Evolutionary conservation across 176 grass and related monocot species (phyloP).

Genomic region (Oryza meyeriana): DNA sequence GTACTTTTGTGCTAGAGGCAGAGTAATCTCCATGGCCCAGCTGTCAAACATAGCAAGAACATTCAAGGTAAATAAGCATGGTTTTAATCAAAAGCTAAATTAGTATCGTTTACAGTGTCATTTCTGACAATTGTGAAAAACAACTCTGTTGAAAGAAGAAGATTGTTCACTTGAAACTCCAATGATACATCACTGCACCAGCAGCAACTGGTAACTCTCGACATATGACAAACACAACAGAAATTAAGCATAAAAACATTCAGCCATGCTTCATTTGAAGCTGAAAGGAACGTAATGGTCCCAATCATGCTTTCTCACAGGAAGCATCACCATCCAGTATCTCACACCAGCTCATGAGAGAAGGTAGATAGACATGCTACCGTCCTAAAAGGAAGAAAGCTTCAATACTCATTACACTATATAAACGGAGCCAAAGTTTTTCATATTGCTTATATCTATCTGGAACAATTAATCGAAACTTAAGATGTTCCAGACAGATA

Average conservation of each 20-base stretch:
- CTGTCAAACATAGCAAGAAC: constrained; percentile 50
- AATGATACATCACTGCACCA: not conserved
- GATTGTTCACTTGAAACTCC: not conserved
- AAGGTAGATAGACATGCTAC: constrained; percentile 10
- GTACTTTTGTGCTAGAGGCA: constrained; percentile 84
- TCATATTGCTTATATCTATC: too few species aligned
- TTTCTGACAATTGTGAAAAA: not conserved
- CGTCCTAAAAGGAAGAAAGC: not conserved
- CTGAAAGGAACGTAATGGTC: not conserved
- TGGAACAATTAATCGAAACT: not conserved
- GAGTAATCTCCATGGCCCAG: constrained; percentile 96
- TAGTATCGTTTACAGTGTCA: not conserved
- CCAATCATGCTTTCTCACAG: not conserved
- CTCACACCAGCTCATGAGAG: constrained; percentile 7
- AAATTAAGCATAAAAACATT: constrained; percentile 12
- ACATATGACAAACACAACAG: not conserved
- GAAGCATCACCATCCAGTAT: not conserved
- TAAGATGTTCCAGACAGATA: not conserved
- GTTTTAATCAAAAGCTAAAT: constrained; percentile 3
- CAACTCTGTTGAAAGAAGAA: not conserved
- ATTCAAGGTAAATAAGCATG: constrained; percentile 18
- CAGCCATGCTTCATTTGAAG: constrained; percentile 10
- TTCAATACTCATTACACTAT: not conserved
- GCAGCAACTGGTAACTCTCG: not conserved
- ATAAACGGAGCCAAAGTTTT: not conserved